Evolutionary conservation across 2,329 filamentous ascomycete species (phyloP), one percentile per base, ranked within the genome.

Genomic region (Exserohilum rostratum): DNA sequence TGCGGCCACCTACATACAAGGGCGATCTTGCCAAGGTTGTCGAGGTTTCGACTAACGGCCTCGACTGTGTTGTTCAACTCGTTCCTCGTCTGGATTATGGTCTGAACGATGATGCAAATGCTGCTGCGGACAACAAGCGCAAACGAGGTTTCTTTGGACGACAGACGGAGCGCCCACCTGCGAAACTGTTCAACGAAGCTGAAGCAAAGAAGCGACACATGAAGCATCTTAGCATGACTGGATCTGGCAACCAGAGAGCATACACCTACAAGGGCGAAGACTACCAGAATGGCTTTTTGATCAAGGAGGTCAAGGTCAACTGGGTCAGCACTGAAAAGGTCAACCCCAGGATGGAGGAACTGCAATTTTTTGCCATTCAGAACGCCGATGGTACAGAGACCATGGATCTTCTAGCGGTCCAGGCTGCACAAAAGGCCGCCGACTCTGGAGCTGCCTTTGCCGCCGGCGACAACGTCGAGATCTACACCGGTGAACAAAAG

Each of bases 71-170:
- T 3, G 89, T 99, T 33, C 87, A 90, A 55, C 87, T 96, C 63
- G 93, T 99, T 48, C 95, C 95, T 37, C 87, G 95, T 60, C 81
- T 99, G 10, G 93, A 97, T 73, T 99, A 99, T 66, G 93, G 93
- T 22, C 78, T 92, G 63, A 89, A 92, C 53, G 92, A 97, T 58
- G 93, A 97, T 79, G 68, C 79, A 60, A 82, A 82, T 55, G 78
- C 79, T n/a, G 79, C 73, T 10, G 58, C 46, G 17, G 70, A 78
- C 11, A 76, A 77, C 50, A 98, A 98, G 79, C 85, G 93, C 56
- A 98, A 98, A 80, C 87, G 93, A 50, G 71, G 70, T 7, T 78
- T 82, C 43, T 76, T 77, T 40, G 73, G 73, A 12, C 70, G 71
- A 12, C 79, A 77, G 12, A 85, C 86, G 2, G 87, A 89, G 29